These are phyloP conservation scores for Centella asiatica DNA, from an alignment of 129 eudicot genomes.

Conservation along the genomic window DNA sequence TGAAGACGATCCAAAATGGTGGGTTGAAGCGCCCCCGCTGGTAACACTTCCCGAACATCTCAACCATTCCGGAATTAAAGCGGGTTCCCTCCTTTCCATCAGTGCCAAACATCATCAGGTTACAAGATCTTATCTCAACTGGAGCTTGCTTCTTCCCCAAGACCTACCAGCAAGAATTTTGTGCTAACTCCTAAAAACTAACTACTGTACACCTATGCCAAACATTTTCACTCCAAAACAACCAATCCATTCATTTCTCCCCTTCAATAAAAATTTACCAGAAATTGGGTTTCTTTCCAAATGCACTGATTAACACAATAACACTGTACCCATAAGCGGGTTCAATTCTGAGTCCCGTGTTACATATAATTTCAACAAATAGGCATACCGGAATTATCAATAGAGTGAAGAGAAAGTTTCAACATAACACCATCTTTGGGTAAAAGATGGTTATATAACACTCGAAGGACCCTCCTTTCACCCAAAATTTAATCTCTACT, in stretches of 20 bases:
- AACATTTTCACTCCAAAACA: background rate
- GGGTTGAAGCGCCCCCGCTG: constrained; percentile 39
- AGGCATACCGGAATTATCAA: too few relatives aligned
- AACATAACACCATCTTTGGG: constrained; percentile 21
- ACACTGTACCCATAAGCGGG: too few relatives aligned
- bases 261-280: background rate
- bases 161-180: background rate
- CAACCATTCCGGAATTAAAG: constrained; percentile 69
- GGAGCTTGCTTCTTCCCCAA: constrained; percentile 5
- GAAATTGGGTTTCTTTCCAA: background rate
- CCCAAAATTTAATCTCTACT: background rate
- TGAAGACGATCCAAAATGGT: constrained; percentile 33
- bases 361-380: too few relatives aligned
- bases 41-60: constrained; percentile 43
- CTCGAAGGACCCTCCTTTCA: constrained; percentile 7
- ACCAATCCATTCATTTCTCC: background rate
- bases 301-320: background rate
- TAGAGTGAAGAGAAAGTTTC: background rate
- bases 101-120: constrained; percentile 38
- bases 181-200: background rate
- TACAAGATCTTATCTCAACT: background rate
- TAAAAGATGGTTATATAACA: background rate
- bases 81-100: constrained; percentile 80
- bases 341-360: too few relatives aligned
- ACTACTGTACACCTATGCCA: background rate